Percentiles rank a stretch among this genome's conserved stretches.
These are phyloP conservation scores for Candida vartiovaarae DNA, from an alignment of 805 yeast species.

Conservation along the genomic window DNA sequence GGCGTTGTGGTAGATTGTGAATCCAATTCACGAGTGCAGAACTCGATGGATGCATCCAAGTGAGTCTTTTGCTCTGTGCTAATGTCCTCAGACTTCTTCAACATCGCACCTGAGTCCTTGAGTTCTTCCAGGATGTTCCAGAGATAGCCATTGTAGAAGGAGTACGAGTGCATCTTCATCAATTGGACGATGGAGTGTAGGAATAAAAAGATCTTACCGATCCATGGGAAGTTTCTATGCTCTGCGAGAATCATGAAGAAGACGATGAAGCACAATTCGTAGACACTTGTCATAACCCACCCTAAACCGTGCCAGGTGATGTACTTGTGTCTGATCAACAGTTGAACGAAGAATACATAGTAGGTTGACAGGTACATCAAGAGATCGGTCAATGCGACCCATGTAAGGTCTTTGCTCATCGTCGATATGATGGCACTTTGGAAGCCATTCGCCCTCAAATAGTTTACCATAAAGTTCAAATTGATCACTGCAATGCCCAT, in stretches of 20 bases:
- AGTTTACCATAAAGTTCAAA: conserved; percentile 45
- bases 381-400: conserved; percentile 69
- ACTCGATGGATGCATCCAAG: conserved; percentile 42
- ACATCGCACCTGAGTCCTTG: conserved; percentile 36
- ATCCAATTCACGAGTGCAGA: conserved; percentile 66
- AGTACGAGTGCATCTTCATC: conserved; percentile 95
- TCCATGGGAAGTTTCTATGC: conserved; percentile 68
- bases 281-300: conserved; percentile 50
- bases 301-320: conserved; percentile 64
- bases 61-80: conserved; percentile 18
- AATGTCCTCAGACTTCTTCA: conserved; percentile 30
- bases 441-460: conserved; percentile 40
- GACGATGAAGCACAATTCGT: conserved; percentile 46
- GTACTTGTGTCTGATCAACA: conserved; percentile 34
- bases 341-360: conserved; percentile 53
- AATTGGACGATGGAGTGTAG: conserved; percentile 79
- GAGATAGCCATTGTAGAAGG: conserved; percentile 85
- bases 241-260: conserved; percentile 55
- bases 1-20: conserved; percentile 38
- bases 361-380: conserved; percentile 67
- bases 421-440: conserved; percentile 50
- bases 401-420: conserved; percentile 52
- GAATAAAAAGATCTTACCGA: conserved; percentile 77
- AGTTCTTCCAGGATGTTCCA: conserved; percentile 59
- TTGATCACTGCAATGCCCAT: conserved; percentile 37